Base-by-base conservation (phyloP, 225 moss, liverwort and hornwort species). In the Bryum argenteum region DNA sequence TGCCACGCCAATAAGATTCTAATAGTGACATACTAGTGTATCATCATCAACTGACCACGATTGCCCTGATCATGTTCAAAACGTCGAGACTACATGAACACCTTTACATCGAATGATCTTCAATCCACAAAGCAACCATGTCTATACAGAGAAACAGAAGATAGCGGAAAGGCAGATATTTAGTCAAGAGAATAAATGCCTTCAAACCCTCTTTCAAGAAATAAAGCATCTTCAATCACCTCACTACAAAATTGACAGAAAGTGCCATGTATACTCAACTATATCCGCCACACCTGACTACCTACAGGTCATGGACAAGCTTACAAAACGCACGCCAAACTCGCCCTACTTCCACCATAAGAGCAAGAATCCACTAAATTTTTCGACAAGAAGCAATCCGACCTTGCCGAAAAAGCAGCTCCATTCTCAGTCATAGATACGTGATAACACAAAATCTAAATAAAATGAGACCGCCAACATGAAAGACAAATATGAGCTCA, bases 241-340 rank as follows among this genome's bases (percentile, higher is more conserved):
- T 69, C 55, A 55, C 24, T 57, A 56, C 57, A 5, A 66, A 74
- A 50, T 23, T 23, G 50, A 66, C 15, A 39, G 18, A 66, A 66
- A 37, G 17, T 66, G 66, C 23, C 5, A 58, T 6, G 50, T 23
- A 22, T 22, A 11, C 13, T 66, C 12, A 48, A 21, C 48, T 58
- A 28, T 8, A 8, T 20, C 33, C 37, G 48, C 9, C 24, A 66
- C 50, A 65, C 28, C 11, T 55, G 55, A 20, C 8, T 19, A 15
- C 63, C 17, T 64, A 43, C 2, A 28, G 55, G 54, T 56, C 2
- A 55, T 54, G 28, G 15, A 65, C 73, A 57, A 21, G 8, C 16
- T 33, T 2, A 33, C 33, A 33, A 33, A 33, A 3, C 7, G 1
- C 33, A 47, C 44, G 37, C 47, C 19, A 65, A 57, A 63, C 43